Evolutionary conservation across 306 rosid genomes (phyloP), one percentile per base, ranked within the genome.

Genomic region (Prunus mira): DNA sequence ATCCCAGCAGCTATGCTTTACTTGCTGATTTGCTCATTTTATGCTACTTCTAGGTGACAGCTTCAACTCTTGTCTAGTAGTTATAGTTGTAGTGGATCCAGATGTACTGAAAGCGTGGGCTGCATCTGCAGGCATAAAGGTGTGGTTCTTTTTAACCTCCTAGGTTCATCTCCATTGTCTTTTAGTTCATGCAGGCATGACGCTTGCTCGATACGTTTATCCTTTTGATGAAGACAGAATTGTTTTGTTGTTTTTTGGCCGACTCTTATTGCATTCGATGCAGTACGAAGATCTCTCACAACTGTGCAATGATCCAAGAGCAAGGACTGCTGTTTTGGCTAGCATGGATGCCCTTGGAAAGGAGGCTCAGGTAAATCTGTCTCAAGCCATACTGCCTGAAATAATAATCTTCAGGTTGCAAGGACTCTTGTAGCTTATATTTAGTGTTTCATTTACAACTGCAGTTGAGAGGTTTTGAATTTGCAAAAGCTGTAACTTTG

Each of bases 401-500:
- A 80, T 67, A 25, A 69, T 71, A 38, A 70, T 69, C 64, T 32
- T 27, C 17, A 30, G 4, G 1, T 22, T 38, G 43, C 43, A 38
- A 38, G 51, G n/a, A 20, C 22, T 17, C 45, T 6, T 63, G 11
- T 22, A 12, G 25, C 43, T 55, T 15, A 51, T 12, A 14, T 67
- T 72, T 75, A 28, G 38, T 30, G 69, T 73, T 20, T 51, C 43
- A 52, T 57, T 72, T 54, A 13, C 43, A 63, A 79, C 47, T 87
- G 69, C 86, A 93, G 97, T 86, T 93, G 86, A 88, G 97, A 88
- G 98, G 98, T 65, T 93, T 93, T 79, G 98, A 93, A 89, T 91
- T 81, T 76, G 92, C 84, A 71, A 93, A 90, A 88, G 90, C 93
- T 24, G 82, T 91, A 34, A 88, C 89, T 80, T 80, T 93, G 89